phyloP scores from a whole-genome alignment of 257 asterid species.

The Haberlea rhodopensis region DNA sequence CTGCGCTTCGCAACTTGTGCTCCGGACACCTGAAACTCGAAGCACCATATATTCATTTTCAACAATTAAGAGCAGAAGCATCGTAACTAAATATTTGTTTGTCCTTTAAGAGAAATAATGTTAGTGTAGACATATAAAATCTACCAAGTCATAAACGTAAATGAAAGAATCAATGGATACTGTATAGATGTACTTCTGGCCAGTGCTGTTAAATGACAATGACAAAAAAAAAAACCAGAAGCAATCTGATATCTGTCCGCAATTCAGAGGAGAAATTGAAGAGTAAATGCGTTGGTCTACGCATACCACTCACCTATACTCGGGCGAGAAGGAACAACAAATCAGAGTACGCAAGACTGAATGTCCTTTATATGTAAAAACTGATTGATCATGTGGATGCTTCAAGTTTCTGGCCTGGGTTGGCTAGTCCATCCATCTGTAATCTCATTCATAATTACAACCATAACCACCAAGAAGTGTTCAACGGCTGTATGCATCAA shows the following conservation, averaged over 20 bases:
- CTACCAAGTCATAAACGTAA: constrained; percentile 81
- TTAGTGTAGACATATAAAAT: constrained; percentile 23
- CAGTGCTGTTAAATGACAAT: constrained; percentile 66
- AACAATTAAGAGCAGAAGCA: neutral
- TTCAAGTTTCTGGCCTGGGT: constrained; percentile 54
- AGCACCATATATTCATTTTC: neutral
- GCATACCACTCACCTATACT: constrained; percentile 49
- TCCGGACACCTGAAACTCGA: constrained; percentile 27
- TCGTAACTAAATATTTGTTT: neutral
- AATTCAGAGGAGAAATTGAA: neutral
- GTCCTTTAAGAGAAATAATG: neutral
- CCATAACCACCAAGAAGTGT: too few species aligned
- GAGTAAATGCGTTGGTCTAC: neutral
- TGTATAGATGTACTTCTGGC: constrained; percentile 88
- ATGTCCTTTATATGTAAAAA: constrained; percentile 78
- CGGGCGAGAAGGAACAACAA: constrained; percentile 93
- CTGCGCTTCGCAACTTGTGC: constrained; percentile 62
- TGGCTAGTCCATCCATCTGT: constrained; percentile 96
- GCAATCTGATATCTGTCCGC: neutral
- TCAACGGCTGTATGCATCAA: too few species aligned
- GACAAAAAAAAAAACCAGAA: neutral
- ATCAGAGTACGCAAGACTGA: constrained; percentile 80
- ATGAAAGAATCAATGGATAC: constrained; percentile 77
- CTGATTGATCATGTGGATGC: constrained; percentile 78
- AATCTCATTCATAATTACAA: constrained; percentile 88